phyloP scores from a whole-genome alignment of 202 grass and related monocot species.

The Panicum hallii region DNA sequence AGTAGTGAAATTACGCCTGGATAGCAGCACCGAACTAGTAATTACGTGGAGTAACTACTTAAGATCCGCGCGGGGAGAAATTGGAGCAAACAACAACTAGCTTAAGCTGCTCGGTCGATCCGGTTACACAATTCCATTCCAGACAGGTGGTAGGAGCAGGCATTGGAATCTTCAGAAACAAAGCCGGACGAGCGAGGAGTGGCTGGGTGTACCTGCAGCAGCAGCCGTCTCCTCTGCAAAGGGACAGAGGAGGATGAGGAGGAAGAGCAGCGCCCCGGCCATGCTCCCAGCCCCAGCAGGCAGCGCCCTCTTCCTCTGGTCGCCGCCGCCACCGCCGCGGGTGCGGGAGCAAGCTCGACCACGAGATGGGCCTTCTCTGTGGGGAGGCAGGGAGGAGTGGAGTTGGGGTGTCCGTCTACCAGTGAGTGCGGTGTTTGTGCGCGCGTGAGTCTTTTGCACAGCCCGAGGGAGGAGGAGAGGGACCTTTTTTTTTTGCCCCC shows the following conservation, averaged over 20 bases:
- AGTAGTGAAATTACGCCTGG: too few species aligned
- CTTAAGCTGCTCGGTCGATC: neutral
- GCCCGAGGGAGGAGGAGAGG: neutral
- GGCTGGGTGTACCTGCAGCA: neutral
- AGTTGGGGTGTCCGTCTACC: neutral
- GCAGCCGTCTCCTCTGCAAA: neutral
- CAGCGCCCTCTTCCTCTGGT: neutral
- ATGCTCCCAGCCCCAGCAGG: conserved; percentile 11
- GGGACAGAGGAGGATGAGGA: conserved; percentile 8
- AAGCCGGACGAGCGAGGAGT: neutral
- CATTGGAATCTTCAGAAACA: neutral
- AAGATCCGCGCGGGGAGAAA: neutral
- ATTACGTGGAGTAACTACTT: neutral
- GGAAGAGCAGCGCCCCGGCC: conserved; percentile 1
- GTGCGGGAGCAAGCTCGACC: neutral
- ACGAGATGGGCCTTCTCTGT: neutral
- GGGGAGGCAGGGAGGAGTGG: neutral
- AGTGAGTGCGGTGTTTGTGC: neutral
- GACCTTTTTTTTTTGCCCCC: neutral
- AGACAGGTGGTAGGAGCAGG: neutral
- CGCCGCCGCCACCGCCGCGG: neutral
- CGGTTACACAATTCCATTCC: neutral
- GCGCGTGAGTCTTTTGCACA: neutral
- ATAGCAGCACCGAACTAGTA: neutral
- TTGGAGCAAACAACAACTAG: neutral